phyloP scores from a whole-genome alignment of 2,329 filamentous ascomycete genomes.

The Biscogniauxia mediterranea region DNA sequence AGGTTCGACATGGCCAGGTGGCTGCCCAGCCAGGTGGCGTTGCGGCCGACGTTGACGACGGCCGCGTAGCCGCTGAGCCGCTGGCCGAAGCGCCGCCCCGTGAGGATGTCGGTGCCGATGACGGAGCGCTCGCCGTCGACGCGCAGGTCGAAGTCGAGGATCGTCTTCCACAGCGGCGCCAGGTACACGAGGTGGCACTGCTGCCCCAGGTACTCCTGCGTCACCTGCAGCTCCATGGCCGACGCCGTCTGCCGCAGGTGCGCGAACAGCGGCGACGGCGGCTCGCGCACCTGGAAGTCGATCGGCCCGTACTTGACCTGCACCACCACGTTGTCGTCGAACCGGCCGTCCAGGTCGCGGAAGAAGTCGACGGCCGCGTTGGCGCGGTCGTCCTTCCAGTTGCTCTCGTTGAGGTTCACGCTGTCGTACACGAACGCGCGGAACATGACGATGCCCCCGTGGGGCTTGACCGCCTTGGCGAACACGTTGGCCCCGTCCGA shows the following conservation, averaged over 20 bases:
- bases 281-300: constrained; percentile 71
- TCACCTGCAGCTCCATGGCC: constrained; percentile 65
- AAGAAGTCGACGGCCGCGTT: constrained; percentile 70
- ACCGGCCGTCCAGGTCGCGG: constrained; percentile 59
- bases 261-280: constrained; percentile 62
- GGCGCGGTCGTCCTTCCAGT: constrained; percentile 67
- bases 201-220: constrained; percentile 70
- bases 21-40: constrained; percentile 66
- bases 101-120: constrained; percentile 56
- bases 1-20: constrained; percentile 70
- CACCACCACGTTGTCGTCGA: constrained; percentile 68
- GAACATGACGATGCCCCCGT: constrained; percentile 66
- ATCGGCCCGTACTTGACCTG: constrained; percentile 76
- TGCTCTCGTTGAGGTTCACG: constrained; percentile 46
- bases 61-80: constrained; percentile 61
- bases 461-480: constrained; percentile 53
- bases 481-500: constrained; percentile 69
- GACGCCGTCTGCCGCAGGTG: constrained; percentile 42
- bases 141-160: constrained; percentile 66
- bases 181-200: constrained; percentile 68
- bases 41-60: constrained; percentile 65
- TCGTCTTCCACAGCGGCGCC: constrained; percentile 65
- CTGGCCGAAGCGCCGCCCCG: constrained; percentile 57
- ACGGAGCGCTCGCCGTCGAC: constrained; percentile 55
- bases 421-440: constrained; percentile 70